These are phyloP conservation scores for Starmerella lactis-condensi DNA, from an alignment of 805 yeast species.

Conservation along the genomic window DNA sequence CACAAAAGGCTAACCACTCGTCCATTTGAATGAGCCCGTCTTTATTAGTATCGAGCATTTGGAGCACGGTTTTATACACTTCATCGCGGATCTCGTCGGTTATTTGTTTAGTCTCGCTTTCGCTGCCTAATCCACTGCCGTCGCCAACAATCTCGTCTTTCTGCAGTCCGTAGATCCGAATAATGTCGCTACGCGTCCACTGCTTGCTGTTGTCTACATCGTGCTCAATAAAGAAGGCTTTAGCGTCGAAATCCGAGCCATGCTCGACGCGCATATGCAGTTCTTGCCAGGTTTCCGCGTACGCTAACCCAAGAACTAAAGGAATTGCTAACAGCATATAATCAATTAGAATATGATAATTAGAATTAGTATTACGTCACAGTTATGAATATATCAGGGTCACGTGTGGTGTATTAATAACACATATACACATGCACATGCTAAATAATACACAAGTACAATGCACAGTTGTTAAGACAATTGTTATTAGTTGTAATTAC, in stretches of 20 bases:
- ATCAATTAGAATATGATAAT: not conserved
- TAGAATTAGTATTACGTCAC: not conserved
- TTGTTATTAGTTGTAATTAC: not conserved
- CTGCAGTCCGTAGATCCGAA: slow-evolving; percentile 62
- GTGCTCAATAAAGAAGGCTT: slow-evolving; percentile 62
- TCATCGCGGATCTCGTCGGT: slow-evolving; percentile 34
- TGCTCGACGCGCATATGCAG: slow-evolving; percentile 84
- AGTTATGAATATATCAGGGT: not conserved
- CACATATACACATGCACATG: too few relatives aligned
- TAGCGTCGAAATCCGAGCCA: slow-evolving; percentile 57
- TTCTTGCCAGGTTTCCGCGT: slow-evolving; percentile 24
- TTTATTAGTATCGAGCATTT: slow-evolving; percentile 42
- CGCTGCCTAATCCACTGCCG: slow-evolving; percentile 79
- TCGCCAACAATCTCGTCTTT: slow-evolving; percentile 61
- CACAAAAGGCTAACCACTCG: slow-evolving; percentile 50
- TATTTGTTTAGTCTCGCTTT: slow-evolving; percentile 41
- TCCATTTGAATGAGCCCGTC: slow-evolving; percentile 47
- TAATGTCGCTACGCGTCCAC: slow-evolving; percentile 51
- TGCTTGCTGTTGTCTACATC: slow-evolving; percentile 35
- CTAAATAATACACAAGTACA: too few relatives aligned
- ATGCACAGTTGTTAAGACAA: too few relatives aligned
- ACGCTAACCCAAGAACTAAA: too few relatives aligned
- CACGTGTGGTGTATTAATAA: too few relatives aligned
- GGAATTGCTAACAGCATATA: too few relatives aligned
- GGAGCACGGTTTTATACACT: slow-evolving; percentile 38